A percentile compares a stretch with the other conserved stretches of the same genome.
These are phyloP conservation scores for Gautieria morchelliformis DNA, from an alignment of 768 basidiomycete genomes.

Conservation along the genomic window DNA sequence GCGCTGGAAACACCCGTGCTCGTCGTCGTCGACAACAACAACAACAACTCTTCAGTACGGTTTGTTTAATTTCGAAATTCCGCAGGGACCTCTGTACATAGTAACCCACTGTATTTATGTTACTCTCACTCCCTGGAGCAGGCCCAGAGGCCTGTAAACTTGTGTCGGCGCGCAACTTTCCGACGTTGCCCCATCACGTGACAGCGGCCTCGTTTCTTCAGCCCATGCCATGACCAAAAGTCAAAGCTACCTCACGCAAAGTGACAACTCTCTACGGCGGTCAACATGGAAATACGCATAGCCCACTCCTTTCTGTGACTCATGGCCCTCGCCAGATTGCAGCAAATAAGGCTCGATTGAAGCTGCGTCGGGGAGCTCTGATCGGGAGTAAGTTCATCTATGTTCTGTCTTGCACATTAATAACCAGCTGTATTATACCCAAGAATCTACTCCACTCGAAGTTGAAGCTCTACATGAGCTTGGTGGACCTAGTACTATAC, in stretches of 20 bases:
- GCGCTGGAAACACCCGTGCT: neutral
- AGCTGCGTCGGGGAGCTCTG: neutral
- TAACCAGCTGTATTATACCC: neutral
- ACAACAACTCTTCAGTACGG: neutral
- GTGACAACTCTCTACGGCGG: neutral
- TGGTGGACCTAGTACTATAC: no score
- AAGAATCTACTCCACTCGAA: neutral
- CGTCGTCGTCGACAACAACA: neutral
- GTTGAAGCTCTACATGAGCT: no score
- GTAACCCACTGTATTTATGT: no score
- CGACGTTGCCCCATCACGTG: neutral
- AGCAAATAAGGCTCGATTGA: neutral
- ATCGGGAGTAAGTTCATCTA: neutral
- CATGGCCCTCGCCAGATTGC: neutral
- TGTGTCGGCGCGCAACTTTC: neutral
- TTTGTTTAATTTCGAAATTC: no score
- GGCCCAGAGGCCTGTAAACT: no score
- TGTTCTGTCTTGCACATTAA: neutral
- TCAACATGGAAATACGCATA: neutral
- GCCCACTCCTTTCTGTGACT: neutral
- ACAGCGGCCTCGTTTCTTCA: neutral
- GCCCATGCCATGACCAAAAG: neutral
- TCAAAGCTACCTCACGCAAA: neutral
- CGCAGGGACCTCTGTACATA: no score
- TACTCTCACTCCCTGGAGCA: no score